Base-by-base conservation (phyloP, 306 rosid species). In the Casuarina equisetifolia region DNA sequence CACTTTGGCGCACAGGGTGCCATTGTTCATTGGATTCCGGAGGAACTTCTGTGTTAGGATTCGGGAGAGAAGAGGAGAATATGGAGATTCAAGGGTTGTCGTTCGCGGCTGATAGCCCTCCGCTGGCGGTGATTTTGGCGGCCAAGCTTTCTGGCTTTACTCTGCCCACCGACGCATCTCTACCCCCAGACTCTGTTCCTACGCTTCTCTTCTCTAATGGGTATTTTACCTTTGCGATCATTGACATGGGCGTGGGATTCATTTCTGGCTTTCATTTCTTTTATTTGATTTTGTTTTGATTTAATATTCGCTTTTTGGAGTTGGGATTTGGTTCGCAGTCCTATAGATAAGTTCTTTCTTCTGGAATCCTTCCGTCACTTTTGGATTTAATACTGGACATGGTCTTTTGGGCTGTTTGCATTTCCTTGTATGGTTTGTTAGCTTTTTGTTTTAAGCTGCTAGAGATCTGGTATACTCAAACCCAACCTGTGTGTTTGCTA, bases 61-160 rank as follows among this genome's bases (percentile, higher is more conserved):
- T 25, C 59, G 25, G 15, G 9, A n/a, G 62, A 19, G 13, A 57
- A 57, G 39, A n/a, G 1, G 11, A 3, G 63, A n/a, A 57, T 57
- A 57, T 92, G 96, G 91, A 88, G 72, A 77, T 89, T 68, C 69
- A 84, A 78, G 76, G 69, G 49, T 71, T 92, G 15, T 76, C 92
- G 0, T 95, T 92, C 76, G 49, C 93, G 61, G 88, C 91, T 4
- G 80, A 89, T 40, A 48, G 72, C 58, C 96, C 97, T 16, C 97
- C 98, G 11, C 79, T 92, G 32, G 72, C 97, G 20, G 89, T 89
- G 25, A 84, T 95, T 46, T 89, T 86, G 52, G 96, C 97, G 7
- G 86, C 92, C 17, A 95, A 86, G 81, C 73, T 95, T 55, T 88
- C 92, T 54, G 89, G 88, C 2, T 15, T 91, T 38, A 53, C 90